phyloP scores from a whole-genome alignment of 2,329 filamentous ascomycete genomes.

The Endocalyx cinctus region DNA sequence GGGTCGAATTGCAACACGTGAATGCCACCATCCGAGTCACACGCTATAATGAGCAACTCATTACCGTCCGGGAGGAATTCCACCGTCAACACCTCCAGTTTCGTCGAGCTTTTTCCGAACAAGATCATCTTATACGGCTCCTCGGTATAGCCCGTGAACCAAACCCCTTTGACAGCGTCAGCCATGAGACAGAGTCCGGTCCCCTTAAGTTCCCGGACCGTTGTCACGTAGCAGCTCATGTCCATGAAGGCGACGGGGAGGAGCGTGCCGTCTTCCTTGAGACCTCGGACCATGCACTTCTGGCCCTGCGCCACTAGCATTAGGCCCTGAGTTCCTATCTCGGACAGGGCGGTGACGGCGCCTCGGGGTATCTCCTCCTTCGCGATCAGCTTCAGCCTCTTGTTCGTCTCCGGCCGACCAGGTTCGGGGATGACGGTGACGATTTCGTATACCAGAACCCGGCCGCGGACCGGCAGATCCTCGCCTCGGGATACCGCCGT shows the following conservation, averaged over 20 bases:
- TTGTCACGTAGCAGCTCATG: constrained; percentile 88
- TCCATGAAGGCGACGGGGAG: constrained; percentile 96
- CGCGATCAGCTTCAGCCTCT: constrained; percentile 77
- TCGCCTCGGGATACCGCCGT: constrained; percentile 85
- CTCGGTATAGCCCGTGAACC: constrained; percentile 95
- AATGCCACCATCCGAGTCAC: constrained; percentile 79
- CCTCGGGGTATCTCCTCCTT: constrained; percentile 90
- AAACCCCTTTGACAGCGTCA: constrained; percentile 88
- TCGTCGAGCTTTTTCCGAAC: constrained; percentile 79
- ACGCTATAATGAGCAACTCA: constrained; percentile 75
- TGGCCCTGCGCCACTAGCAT: constrained; percentile 90
- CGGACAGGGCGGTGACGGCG: constrained; percentile 80
- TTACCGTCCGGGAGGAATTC: constrained; percentile 87
- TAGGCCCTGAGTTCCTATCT: constrained; percentile 81
- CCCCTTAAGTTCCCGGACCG: constrained; percentile 75
- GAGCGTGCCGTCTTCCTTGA: constrained; percentile 91
- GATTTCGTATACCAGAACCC: constrained; percentile 86
- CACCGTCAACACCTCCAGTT: constrained; percentile 72
- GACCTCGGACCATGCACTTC: constrained; percentile 92
- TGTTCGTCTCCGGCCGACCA: constrained; percentile 77
- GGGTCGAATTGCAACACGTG: constrained; percentile 93
- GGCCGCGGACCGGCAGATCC: constrained; percentile 79
- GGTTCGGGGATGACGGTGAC: constrained; percentile 89
- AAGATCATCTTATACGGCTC: constrained; percentile 94
- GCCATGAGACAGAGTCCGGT: constrained; percentile 85